phyloP scores from a whole-genome alignment of 2,329 filamentous ascomycete species.

The Podosphaera aphanis region DNA sequence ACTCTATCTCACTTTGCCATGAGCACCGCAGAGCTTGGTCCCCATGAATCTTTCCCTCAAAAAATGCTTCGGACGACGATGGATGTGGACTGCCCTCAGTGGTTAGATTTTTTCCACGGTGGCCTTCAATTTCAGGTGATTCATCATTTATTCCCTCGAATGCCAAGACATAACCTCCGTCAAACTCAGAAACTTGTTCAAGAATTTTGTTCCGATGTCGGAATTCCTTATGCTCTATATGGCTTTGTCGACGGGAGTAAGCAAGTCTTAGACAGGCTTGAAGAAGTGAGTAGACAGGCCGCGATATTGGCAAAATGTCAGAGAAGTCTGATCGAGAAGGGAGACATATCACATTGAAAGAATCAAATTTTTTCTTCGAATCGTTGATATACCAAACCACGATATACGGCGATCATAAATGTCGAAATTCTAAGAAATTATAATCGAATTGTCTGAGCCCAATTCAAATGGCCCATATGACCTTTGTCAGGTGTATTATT shows the following conservation, averaged over 20 bases:
- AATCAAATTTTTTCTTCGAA: neutral
- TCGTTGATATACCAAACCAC: neutral
- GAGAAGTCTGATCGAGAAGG: slow-evolving; percentile 18
- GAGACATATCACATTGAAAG: slow-evolving; percentile 13
- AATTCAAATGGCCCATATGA: too few species aligned
- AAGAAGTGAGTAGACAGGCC: slow-evolving; percentile 60
- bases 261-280: slow-evolving; percentile 51
- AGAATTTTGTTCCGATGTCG: slow-evolving; percentile 61
- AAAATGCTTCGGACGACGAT: slow-evolving; percentile 83
- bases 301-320: slow-evolving; percentile 56
- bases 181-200: slow-evolving; percentile 50
- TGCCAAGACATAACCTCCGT: slow-evolving; percentile 68
- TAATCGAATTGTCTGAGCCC: too few species aligned
- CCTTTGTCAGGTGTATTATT: too few species aligned
- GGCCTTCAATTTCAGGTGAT: slow-evolving; percentile 78
- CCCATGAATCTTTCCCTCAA: slow-evolving; percentile 68
- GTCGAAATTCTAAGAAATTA: too few species aligned
- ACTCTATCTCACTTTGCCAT: slow-evolving; percentile 84
- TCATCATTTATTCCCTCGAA: slow-evolving; percentile 63
- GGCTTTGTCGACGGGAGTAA: slow-evolving; percentile 69
- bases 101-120: slow-evolving; percentile 77
- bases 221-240: slow-evolving; percentile 66
- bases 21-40: slow-evolving; percentile 70
- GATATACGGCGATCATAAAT: too few species aligned
- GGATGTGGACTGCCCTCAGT: slow-evolving; percentile 71